Evolutionary conservation across 2,329 filamentous ascomycete genomes (phyloP).

Genomic region (Cytospora paraplurivora): DNA sequence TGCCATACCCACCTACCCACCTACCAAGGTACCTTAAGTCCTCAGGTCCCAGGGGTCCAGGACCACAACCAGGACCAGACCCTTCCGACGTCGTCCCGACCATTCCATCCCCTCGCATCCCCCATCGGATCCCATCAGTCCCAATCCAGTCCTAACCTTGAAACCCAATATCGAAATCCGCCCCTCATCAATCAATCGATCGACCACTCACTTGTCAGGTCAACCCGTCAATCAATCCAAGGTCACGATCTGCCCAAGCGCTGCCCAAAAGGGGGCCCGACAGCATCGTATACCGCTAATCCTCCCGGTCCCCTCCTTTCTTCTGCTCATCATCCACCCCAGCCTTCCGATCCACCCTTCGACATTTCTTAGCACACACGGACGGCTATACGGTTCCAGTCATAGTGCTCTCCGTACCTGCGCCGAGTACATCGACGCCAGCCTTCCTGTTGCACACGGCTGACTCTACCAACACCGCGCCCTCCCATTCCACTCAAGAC

Average conservation of each 20-base stretch:
- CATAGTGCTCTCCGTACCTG: not conserved
- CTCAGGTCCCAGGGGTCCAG: too few relatives aligned
- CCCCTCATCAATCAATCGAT: constrained; percentile 7
- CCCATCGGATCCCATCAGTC: too few relatives aligned
- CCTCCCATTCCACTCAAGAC: not conserved
- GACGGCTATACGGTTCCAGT: not conserved
- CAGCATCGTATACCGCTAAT: constrained; percentile 1
- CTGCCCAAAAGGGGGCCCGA: constrained; percentile 16
- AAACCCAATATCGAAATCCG: too few relatives aligned
- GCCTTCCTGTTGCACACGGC: not conserved
- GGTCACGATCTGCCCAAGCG: constrained; percentile 15
- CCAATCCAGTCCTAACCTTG: too few relatives aligned
- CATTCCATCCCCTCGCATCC: too few relatives aligned
- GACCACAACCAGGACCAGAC: too few relatives aligned
- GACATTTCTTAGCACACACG: not conserved
- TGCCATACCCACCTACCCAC: too few relatives aligned
- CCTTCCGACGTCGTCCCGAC: too few relatives aligned
- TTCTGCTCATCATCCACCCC: constrained; percentile 2
- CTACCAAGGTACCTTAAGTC: too few relatives aligned
- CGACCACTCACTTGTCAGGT: constrained; percentile 4
- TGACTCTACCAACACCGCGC: not conserved
- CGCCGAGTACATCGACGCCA: not conserved
- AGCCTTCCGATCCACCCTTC: constrained; percentile 2
- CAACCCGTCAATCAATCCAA: not conserved
- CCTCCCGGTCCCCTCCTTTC: constrained; percentile 1